These are phyloP conservation scores for Articulospora tetracladia DNA, from an alignment of 495 filamentous ascomycete species.

Conservation along the genomic window DNA sequence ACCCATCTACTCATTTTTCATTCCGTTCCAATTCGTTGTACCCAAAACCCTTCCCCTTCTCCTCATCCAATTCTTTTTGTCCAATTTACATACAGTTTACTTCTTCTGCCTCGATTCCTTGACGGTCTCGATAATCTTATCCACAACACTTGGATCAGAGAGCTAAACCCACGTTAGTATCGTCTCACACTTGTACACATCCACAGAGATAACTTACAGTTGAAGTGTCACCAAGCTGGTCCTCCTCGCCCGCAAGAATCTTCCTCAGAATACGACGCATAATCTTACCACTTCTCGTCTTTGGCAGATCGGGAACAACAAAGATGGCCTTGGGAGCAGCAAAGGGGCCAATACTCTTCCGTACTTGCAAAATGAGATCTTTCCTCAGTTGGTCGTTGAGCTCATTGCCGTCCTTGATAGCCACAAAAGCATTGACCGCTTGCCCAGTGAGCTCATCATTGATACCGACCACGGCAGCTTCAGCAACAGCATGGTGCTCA, in stretches of 20 bases:
- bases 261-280: conserved; percentile 97
- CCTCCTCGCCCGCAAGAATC: conserved; percentile 94
- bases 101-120: conserved; percentile 51
- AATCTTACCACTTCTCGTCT: conserved; percentile 97
- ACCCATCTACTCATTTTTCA: background rate
- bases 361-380: conserved; percentile 89
- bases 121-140: conserved; percentile 81
- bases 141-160: conserved; percentile 84
- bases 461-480: conserved; percentile 94
- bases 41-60: background rate
- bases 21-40: background rate
- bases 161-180: conserved; percentile 55
- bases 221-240: conserved; percentile 88
- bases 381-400: conserved; percentile 79
- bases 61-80: background rate
- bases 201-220: conserved; percentile 60
- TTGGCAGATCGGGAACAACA: conserved; percentile 87
- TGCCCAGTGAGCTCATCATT: conserved; percentile 92
- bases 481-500: conserved; percentile 84
- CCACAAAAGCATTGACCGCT: conserved; percentile 94
- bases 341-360: conserved; percentile 95
- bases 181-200: background rate
- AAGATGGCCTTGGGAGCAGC: conserved; percentile 93
- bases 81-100: background rate
- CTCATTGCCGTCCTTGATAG: conserved; percentile 84